Base-by-base conservation (phyloP, 2,329 filamentous ascomycete species). In the Ophiostoma piceae region DNA sequence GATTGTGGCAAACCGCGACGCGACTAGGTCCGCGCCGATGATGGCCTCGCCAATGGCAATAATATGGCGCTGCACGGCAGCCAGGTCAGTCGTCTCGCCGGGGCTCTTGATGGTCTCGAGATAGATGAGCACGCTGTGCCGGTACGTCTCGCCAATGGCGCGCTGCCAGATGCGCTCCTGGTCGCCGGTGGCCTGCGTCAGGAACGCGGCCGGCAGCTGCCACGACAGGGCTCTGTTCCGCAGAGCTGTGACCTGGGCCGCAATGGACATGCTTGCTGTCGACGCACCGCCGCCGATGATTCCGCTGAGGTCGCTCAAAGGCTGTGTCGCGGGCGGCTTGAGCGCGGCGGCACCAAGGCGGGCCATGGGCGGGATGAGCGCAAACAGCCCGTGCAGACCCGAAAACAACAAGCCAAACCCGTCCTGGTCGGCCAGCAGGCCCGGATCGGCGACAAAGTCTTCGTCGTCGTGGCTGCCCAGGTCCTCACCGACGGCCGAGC, bases 351-450 rank as follows among this genome's bases (percentile, higher is more conserved):
- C 71, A 1, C 72, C 72, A n/a, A 74, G 66, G 0, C 68, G 71
- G 12, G 57, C 69, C 2, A 73, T 68, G 22, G 67, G 70, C 29
- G 70, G 70, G 12, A 74, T 73, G 37, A 74, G 68, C 19, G 68
- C 70, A 67, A 74, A 73, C 5, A 74, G 71, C 0, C 71, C 71
- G 69, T 74, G 73, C 66, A 73, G 35, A 35, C 73, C 73, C 5
- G 68, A 69, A 12, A 74, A 71, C n/a, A 74, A 47, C 35, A 70
- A n/a, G n/a, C 73, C 73, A 35, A 70, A 73, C 26, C 70, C 69
- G 29, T 69, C 70, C 12, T 72, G 67, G 47, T 70, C 62, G 29
- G 70, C 69, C 29, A 74, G 71, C 32, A 71, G 65, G 3, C 57
- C 70, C 9, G 72, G 73, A 47, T 72, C 67, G 43, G 65, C 57